A percentile compares a stretch with the other conserved stretches of the same genome.
Conservation (phyloP, 371 early-diverging fungal species). For the Coemansia sp. region DNA sequence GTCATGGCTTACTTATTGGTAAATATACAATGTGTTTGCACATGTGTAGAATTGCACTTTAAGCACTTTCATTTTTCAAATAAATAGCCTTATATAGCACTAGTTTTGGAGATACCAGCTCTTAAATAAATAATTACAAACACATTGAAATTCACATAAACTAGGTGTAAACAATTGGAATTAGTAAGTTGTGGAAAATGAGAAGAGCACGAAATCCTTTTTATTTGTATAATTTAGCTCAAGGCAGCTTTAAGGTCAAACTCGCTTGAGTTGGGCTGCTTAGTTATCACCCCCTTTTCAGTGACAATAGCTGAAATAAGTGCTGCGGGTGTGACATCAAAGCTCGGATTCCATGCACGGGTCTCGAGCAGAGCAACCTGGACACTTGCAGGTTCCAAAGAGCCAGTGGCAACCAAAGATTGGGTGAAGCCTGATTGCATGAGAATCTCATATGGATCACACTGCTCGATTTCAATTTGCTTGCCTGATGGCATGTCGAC, state of each 20-base stretch:
- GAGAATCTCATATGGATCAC: slow-evolving; percentile 76
- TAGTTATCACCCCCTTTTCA: slow-evolving; percentile 81
- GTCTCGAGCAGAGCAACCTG: slow-evolving; percentile 83
- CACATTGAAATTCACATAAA: too few species aligned
- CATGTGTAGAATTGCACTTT: too few species aligned
- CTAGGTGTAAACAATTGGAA: too few species aligned
- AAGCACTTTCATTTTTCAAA: too few species aligned
- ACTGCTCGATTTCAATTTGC: slow-evolving; percentile 86
- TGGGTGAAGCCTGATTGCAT: slow-evolving; percentile 66
- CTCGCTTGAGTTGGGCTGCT: slow-evolving; percentile 55
- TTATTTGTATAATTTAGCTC: background rate
- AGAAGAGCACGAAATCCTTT: background rate
- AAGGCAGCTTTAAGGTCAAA: slow-evolving; percentile 59
- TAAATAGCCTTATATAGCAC: too few species aligned
- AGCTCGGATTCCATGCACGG: slow-evolving; percentile 94
- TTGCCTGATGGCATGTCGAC: slow-evolving; percentile 60
- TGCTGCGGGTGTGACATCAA: slow-evolving; percentile 89
- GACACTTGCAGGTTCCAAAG: slow-evolving; percentile 53
- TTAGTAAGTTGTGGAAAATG: too few species aligned
- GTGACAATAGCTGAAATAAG: slow-evolving; percentile 92
- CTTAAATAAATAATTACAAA: too few species aligned
- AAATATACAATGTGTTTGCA: too few species aligned
- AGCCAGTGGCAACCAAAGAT: slow-evolving; percentile 17
- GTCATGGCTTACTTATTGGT: too few species aligned
- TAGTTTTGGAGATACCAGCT: too few species aligned